Evolutionary conservation across 2,329 filamentous ascomycete species (phyloP).

Genomic region (Bipolaris victoriae): DNA sequence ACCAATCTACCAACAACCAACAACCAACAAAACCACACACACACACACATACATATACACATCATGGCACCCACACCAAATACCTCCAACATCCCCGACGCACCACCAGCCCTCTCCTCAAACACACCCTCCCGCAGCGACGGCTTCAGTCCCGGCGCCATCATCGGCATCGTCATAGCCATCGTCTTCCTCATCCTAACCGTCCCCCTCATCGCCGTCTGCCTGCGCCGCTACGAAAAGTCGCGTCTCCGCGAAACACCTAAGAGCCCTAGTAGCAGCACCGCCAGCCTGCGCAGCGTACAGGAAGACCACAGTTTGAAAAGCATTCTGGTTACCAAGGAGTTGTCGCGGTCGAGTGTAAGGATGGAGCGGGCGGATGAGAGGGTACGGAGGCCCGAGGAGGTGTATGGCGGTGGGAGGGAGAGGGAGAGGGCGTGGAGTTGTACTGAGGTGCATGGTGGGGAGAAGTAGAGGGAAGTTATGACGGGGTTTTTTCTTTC

Average conservation of each 20-base stretch:
- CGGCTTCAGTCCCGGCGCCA: slow-evolving; percentile 27
- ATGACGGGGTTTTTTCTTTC: not conserved
- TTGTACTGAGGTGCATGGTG: slow-evolving; percentile 23
- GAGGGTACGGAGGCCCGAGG: slow-evolving; percentile 15
- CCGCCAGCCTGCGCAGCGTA: slow-evolving; percentile 18
- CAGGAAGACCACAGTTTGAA: slow-evolving; percentile 27
- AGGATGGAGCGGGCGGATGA: slow-evolving; percentile 21
- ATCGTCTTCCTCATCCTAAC: slow-evolving; percentile 25
- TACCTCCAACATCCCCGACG: slow-evolving; percentile 12
- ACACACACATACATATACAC: not conserved
- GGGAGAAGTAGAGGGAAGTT: slow-evolving; percentile 11
- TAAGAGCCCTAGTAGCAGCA: slow-evolving; percentile 10
- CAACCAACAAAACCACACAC: not conserved
- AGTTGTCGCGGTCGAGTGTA: slow-evolving; percentile 29
- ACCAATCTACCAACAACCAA: not conserved
- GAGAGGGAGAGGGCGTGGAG: slow-evolving; percentile 26
- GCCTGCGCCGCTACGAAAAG: slow-evolving; percentile 27
- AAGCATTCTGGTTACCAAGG: slow-evolving; percentile 33
- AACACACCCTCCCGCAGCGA: slow-evolving; percentile 9
- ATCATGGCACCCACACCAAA: slow-evolving; percentile 5
- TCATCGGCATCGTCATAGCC: slow-evolving; percentile 33
- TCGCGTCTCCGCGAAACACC: slow-evolving; percentile 28
- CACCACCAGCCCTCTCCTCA: slow-evolving; percentile 17
- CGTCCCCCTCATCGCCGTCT: slow-evolving; percentile 29
- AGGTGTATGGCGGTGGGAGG: slow-evolving; percentile 14